These are phyloP conservation scores for Penicillium oxalicum DNA, from an alignment of 2,329 filamentous ascomycete species.

Conservation along the genomic window DNA sequence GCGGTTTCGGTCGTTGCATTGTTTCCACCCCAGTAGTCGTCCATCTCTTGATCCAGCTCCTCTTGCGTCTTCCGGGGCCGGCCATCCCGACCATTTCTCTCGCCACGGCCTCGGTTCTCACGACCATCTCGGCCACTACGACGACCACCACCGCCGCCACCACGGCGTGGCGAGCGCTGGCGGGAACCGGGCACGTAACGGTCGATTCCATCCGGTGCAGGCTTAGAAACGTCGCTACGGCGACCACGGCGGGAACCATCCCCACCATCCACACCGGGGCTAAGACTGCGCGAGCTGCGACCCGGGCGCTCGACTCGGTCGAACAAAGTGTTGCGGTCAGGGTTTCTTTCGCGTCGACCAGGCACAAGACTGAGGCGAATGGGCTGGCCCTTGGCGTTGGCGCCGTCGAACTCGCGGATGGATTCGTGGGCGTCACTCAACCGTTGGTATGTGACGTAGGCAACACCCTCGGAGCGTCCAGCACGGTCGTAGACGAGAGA, in stretches of 20 bases:
- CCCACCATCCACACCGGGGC: constrained; percentile 31
- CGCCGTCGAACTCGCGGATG: constrained; percentile 75
- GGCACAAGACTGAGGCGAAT: constrained; percentile 67
- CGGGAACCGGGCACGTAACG: constrained; percentile 65
- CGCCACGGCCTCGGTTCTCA: constrained; percentile 27
- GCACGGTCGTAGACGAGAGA: constrained; percentile 78
- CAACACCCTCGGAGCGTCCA: constrained; percentile 78
- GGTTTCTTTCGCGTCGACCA: constrained; percentile 38
- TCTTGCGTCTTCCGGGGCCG: constrained; percentile 59
- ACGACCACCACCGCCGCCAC: constrained; percentile 36
- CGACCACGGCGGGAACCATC: constrained; percentile 36
- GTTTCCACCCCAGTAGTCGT: constrained; percentile 69
- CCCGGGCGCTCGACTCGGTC: constrained; percentile 51
- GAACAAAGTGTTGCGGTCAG: constrained; percentile 55
- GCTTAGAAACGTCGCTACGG: constrained; percentile 51
- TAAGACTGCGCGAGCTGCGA: constrained; percentile 39
- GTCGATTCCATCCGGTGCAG: constrained; percentile 64
- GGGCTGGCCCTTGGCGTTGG: constrained; percentile 83
- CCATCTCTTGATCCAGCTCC: constrained; percentile 94
- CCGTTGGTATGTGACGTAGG: constrained; percentile 73
- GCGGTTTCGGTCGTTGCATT: constrained; percentile 35
- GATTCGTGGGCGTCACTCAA: constrained; percentile 67
- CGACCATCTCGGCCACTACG: constrained; percentile 36
- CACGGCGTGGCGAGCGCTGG: constrained; percentile 42
- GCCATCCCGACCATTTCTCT: constrained; percentile 21